phyloP scores from a whole-genome alignment of 225 moss, liverwort and hornwort genomes.

The Physcomitrium patens region DNA sequence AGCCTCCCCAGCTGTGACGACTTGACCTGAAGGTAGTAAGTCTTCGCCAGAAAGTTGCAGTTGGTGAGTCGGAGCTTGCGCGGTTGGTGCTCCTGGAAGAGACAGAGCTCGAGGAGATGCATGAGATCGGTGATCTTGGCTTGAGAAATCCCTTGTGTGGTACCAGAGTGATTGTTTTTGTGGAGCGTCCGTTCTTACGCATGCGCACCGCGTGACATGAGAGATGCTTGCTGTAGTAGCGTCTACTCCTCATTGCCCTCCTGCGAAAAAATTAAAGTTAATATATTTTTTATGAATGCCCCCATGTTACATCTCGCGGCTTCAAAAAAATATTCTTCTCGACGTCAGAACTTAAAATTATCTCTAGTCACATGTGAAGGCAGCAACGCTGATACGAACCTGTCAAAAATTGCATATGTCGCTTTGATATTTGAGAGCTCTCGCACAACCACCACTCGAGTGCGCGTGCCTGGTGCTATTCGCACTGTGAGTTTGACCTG shows the following conservation, averaged over 20 bases:
- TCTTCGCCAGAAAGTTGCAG: constrained; percentile 42
- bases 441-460: constrained; percentile 44
- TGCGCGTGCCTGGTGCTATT: constrained; percentile 39
- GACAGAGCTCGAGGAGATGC: constrained; percentile 24
- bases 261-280: constrained; percentile 29
- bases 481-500: constrained; percentile 50
- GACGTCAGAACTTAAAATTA: too few species aligned
- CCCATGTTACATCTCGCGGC: too few species aligned
- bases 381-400: constrained; percentile 26
- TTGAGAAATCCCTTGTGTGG: not conserved
- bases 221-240: constrained; percentile 44
- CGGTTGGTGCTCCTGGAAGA: constrained; percentile 34
- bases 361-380: not conserved
- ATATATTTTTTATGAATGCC: not conserved
- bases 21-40: constrained; percentile 33
- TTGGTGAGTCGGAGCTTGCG: constrained; percentile 24
- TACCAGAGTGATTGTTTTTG: constrained; percentile 26
- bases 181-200: constrained; percentile 41
- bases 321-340: not conserved
- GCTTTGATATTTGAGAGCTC: constrained; percentile 42
- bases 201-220: constrained; percentile 53
- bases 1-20: constrained; percentile 13
- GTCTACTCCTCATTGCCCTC: constrained; percentile 42
- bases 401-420: constrained; percentile 54
- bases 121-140: constrained; percentile 22